Percentiles rank a stretch among this genome's conserved stretches.
Evolutionary conservation across 768 basidiomycete genomes (phyloP).

Genomic region (Strobilomyces confusus): DNA sequence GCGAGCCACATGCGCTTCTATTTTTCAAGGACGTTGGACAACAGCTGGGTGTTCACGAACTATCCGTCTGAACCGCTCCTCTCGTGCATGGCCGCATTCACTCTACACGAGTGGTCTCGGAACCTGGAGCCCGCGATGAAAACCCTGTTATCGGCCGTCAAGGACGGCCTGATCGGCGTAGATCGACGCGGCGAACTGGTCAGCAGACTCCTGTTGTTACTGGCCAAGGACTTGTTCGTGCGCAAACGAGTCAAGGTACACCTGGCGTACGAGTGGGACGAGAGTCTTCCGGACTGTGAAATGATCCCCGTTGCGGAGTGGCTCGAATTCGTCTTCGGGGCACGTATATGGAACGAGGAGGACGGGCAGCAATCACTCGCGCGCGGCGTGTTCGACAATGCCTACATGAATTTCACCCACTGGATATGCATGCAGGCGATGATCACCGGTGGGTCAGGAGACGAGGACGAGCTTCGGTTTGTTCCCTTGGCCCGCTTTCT

Average conservation of each 20-base stretch:
- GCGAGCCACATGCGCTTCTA: slow-evolving; percentile 14
- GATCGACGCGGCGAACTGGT: background rate
- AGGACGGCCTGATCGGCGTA: slow-evolving; percentile 4
- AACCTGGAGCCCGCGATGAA: background rate
- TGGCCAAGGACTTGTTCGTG: slow-evolving; percentile 2
- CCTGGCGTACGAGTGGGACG: background rate
- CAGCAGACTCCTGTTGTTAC: slow-evolving; percentile 3
- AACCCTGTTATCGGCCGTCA: background rate
- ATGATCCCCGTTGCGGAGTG: slow-evolving; percentile 9
- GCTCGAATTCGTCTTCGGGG: slow-evolving; percentile 12
- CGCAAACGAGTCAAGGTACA: background rate
- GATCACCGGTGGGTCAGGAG: background rate
- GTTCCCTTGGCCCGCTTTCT: background rate
- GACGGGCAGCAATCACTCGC: background rate
- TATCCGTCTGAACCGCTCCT: no score
- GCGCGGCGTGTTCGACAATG: slow-evolving; percentile 4
- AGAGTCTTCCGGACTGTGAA: slow-evolving; percentile 5
- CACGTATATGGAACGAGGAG: background rate
- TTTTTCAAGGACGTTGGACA: slow-evolving; percentile 3
- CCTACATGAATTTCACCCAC: slow-evolving; percentile 11
- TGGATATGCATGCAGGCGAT: slow-evolving; percentile 12
- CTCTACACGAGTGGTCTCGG: background rate
- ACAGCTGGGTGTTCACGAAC: no score
- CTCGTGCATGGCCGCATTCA: background rate
- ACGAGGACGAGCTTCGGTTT: background rate